Evolutionary conservation across 257 asterid genomes (phyloP), one percentile per base, ranked within the genome.

Genomic region (Thymus quinquecostatus): DNA sequence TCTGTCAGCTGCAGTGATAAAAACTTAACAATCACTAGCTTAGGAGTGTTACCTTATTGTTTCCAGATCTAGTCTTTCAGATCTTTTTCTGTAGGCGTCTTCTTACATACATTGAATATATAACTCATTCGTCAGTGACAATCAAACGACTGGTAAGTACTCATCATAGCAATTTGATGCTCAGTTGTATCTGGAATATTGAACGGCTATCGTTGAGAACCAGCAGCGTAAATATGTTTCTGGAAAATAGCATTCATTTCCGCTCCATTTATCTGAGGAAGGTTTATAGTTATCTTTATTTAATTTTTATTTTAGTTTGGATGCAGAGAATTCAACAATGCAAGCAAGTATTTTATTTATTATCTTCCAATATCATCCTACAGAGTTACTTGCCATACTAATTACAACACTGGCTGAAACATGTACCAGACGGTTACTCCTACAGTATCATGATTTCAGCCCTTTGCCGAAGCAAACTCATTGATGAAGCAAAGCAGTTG

Each of bases 401-500:
- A 75, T 70, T 50, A 29, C 71, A 64, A 65, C 76, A 48, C 64
- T 64, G 67, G 56, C 77, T 71, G 65, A 64, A 57, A 67, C 69
- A 61, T 68, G 47, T 77, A 84, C 82, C 80, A 94, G 98, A 88
- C 60, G 98, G 98, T 64, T 94, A 83, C 83, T 89, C 92, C 87
- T 87, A 94, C 82, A 91, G 96, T 78, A 94, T 94, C 60, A 91
- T 94, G 98, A 94, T 94, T 75, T 83, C 97, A 43, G 96, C 97
- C 72, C 84, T 87, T 75, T 91, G 96, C 74, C 97, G 92, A 40
- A n/a, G 74, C 65, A 85, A 91, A 70, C 85, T 79, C 76, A 66
- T 94, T 68, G 87, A 89, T 86, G 98, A 91, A 78, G 98, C 98
- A 77, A 91, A 82, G 83, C 86, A 84, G 78, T 69, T 89, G 82